Conservation (phyloP, 2,329 filamentous ascomycete genomes). For the Dothistroma septosporum region DNA sequence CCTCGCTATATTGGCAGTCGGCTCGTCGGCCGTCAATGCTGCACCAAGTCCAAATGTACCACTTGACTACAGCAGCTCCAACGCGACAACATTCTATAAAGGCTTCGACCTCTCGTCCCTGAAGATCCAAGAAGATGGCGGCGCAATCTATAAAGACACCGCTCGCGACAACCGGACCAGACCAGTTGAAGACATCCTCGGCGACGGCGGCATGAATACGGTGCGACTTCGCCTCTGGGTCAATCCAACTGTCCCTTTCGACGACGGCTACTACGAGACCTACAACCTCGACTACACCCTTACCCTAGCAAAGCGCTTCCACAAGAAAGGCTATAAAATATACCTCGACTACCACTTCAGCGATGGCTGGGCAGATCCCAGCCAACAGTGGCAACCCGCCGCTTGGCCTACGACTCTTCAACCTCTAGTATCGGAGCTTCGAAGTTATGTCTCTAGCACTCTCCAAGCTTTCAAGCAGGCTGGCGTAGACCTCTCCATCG, state of each 20-base stretch:
- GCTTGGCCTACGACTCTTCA: constrained; percentile 36
- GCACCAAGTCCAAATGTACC: neutral
- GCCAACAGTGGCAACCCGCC: constrained; percentile 33
- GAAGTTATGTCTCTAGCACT: constrained; percentile 35
- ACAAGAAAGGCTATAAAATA: constrained; percentile 36
- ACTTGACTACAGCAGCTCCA: neutral
- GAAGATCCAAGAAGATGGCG: constrained; percentile 36
- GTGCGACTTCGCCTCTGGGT: constrained; percentile 34
- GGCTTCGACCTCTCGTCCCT: constrained; percentile 41
- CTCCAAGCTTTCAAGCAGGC: constrained; percentile 40
- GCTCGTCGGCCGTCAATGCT: neutral
- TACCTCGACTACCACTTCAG: constrained; percentile 35
- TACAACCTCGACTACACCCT: constrained; percentile 35
- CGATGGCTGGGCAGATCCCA: constrained; percentile 32
- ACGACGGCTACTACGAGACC: constrained; percentile 28
- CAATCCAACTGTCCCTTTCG: constrained; percentile 28
- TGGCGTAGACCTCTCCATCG: constrained; percentile 40
- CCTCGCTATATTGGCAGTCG: neutral
- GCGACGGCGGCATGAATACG: constrained; percentile 36
- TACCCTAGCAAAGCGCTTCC: constrained; percentile 34
- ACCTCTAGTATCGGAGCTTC: constrained; percentile 31
- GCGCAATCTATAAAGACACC: constrained; percentile 39
- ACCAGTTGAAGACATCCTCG: constrained; percentile 35
- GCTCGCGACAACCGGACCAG: constrained; percentile 35
- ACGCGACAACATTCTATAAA: constrained; percentile 33